These are phyloP conservation scores for Lentinula novae-zelandiae DNA, from an alignment of 1,284 basidiomycete species.

Conservation along the genomic window DNA sequence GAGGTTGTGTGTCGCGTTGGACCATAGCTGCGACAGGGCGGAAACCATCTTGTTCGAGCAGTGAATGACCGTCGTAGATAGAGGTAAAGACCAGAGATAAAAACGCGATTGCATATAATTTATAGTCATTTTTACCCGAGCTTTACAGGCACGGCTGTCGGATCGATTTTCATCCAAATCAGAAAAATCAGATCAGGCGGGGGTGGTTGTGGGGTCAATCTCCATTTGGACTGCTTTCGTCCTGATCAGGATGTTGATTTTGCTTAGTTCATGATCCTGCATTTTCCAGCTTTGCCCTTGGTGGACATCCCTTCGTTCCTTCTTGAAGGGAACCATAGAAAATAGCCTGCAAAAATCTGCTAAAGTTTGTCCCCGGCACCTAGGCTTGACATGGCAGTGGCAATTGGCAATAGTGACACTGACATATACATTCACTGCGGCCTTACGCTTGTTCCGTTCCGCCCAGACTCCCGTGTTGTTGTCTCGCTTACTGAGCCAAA, in stretches of 20 bases:
- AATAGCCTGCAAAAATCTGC: too few relatives aligned
- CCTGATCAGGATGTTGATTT: neutral
- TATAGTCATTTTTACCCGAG: neutral
- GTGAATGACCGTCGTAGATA: neutral
- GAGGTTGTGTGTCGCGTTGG: conserved; percentile 9
- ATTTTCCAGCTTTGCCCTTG: too few relatives aligned
- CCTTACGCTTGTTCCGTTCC: too few relatives aligned
- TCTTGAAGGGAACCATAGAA: too few relatives aligned
- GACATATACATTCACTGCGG: too few relatives aligned
- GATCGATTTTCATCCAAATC: neutral
- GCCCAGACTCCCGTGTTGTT: too few relatives aligned
- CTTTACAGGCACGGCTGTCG: neutral
- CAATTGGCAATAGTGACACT: too few relatives aligned
- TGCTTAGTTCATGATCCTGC: neutral
- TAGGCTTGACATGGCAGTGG: too few relatives aligned
- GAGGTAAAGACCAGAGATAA: neutral
- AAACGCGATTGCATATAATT: neutral
- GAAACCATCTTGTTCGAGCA: neutral
- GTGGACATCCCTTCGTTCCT: too few relatives aligned
- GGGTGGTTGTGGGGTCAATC: neutral
- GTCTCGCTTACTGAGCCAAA: too few relatives aligned
- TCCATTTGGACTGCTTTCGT: neutral
- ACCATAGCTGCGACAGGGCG: neutral
- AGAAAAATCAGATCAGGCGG: neutral
- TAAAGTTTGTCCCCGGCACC: too few relatives aligned